These are phyloP conservation scores for Aspergillus tamarii DNA, from an alignment of 2,329 filamentous ascomycete genomes.

Conservation along the genomic window DNA sequence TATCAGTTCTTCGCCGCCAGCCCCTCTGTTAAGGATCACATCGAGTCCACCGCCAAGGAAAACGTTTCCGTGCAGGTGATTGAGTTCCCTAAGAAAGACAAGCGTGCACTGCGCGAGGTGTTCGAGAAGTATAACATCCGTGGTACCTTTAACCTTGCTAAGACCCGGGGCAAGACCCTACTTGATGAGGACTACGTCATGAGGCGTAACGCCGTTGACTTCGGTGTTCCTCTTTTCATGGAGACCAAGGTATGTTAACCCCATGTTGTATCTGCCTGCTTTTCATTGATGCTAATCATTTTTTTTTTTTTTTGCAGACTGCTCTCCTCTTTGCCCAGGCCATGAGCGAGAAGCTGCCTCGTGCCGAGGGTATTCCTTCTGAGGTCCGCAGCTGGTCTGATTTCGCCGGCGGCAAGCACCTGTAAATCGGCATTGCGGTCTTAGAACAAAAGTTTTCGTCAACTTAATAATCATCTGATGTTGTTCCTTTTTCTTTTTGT, in stretches of 20 bases:
- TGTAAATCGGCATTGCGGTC: constrained; percentile 37
- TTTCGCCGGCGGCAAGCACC: constrained; percentile 74
- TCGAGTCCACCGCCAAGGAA: constrained; percentile 72
- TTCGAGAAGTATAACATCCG: constrained; percentile 97
- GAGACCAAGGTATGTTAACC: constrained; percentile 79
- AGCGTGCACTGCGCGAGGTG: constrained; percentile 89
- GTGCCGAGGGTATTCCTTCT: constrained; percentile 80
- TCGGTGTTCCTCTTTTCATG: constrained; percentile 97
- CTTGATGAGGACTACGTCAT: constrained; percentile 97
- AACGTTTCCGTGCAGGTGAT: constrained; percentile 81
- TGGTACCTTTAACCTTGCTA: constrained; percentile 92
- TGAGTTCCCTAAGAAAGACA: constrained; percentile 95
- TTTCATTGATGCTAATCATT: constrained; percentile 29
- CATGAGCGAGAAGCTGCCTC: constrained; percentile 94
- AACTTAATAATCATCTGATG: constrained; percentile 24
- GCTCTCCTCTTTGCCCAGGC: constrained; percentile 94
- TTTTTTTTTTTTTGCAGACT: constrained; percentile 61
- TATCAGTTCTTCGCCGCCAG: constrained; percentile 94
- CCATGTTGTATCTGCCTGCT: background rate
- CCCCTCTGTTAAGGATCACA: constrained; percentile 76
- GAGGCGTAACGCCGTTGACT: constrained; percentile 97
- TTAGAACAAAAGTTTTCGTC: constrained; percentile 23
- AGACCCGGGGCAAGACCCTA: constrained; percentile 78
- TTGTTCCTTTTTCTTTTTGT: constrained; percentile 14
- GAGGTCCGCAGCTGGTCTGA: constrained; percentile 96